A percentile compares a stretch with the other conserved stretches of the same genome.
Evolutionary conservation across 2,329 filamentous ascomycete genomes (phyloP).

Genomic region (Xylariaceae sp.): DNA sequence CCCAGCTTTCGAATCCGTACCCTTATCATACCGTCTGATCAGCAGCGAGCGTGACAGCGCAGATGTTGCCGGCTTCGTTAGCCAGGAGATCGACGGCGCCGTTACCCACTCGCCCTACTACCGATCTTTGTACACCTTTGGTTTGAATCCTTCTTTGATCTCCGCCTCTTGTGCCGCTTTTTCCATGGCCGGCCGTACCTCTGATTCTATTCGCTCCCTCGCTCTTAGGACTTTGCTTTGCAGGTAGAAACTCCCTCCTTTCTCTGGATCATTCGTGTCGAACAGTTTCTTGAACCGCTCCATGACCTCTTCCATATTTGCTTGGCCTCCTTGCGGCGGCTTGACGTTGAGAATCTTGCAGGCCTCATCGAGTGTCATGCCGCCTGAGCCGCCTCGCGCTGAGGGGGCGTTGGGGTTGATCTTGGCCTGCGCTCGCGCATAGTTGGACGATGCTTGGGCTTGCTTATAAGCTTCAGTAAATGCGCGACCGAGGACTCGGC

Average conservation of each 20-base stretch:
- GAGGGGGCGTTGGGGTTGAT: conserved; percentile 52
- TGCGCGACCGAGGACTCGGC: conserved; percentile 89
- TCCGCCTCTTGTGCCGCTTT: conserved; percentile 78
- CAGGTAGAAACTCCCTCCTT: conserved; percentile 96
- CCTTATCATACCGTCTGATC: conserved; percentile 9
- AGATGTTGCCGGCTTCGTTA: not conserved
- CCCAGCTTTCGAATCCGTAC: conserved; percentile 31
- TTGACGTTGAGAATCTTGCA: conserved; percentile 97
- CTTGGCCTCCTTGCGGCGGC: conserved; percentile 77
- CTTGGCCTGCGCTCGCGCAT: conserved; percentile 75
- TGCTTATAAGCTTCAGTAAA: conserved; percentile 96
- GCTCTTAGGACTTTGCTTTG: conserved; percentile 96
- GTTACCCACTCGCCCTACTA: conserved; percentile 42
- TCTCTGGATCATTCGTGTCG: conserved; percentile 91
- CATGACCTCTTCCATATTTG: conserved; percentile 79
- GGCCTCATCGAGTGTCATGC: conserved; percentile 93
- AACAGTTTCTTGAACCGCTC: conserved; percentile 93
- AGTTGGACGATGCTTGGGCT: conserved; percentile 84
- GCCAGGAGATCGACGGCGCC: conserved; percentile 8
- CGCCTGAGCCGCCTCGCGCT: conserved; percentile 57
- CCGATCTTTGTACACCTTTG: conserved; percentile 91
- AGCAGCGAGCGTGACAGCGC: not conserved
- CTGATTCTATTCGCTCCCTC: conserved; percentile 88
- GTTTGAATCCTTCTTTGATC: conserved; percentile 85
- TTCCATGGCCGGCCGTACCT: conserved; percentile 75